Conservation (phyloP, 306 rosid species). For the Elaeagnus macrophylla region DNA sequence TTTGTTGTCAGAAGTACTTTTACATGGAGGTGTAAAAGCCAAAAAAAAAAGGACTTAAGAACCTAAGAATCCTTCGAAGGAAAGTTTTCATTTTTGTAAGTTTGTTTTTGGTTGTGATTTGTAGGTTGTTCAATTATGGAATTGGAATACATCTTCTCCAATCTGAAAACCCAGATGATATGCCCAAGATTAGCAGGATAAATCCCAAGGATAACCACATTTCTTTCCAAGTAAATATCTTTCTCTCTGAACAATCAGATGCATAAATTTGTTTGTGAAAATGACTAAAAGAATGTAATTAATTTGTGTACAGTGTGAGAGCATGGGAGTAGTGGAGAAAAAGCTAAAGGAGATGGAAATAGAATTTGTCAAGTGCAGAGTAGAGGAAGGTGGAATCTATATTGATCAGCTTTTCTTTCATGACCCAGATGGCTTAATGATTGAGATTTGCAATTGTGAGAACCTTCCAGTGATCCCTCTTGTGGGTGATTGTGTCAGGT, state of each 20-base stretch:
- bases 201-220: constrained; percentile 66
- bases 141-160: constrained; percentile 77
- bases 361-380: constrained; percentile 44
- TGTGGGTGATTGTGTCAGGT: constrained; percentile 3
- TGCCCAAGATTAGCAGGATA: constrained; percentile 36
- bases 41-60: too few species aligned
- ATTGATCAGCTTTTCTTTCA: constrained; percentile 85
- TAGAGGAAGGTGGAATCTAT: constrained; percentile 50
- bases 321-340: constrained; percentile 47
- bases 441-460: constrained; percentile 79
- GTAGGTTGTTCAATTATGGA: constrained; percentile 66
- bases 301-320: constrained; percentile 41
- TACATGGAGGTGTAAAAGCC: too few species aligned
- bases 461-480: constrained; percentile 57
- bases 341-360: constrained; percentile 52
- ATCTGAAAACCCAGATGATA: constrained; percentile 41
- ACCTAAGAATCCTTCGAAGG: not conserved
- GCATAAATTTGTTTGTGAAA: not conserved
- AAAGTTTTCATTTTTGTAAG: not conserved
- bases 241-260: not conserved
- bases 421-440: constrained; percentile 72
- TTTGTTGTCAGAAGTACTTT: too few species aligned
- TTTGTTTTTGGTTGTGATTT: not conserved
- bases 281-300: not conserved
- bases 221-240: constrained; percentile 42